Percentiles rank a stretch among this genome's conserved stretches.
phyloP scores from a whole-genome alignment of 1,284 basidiomycete species.

The Apiotrichum gracile region DNA sequence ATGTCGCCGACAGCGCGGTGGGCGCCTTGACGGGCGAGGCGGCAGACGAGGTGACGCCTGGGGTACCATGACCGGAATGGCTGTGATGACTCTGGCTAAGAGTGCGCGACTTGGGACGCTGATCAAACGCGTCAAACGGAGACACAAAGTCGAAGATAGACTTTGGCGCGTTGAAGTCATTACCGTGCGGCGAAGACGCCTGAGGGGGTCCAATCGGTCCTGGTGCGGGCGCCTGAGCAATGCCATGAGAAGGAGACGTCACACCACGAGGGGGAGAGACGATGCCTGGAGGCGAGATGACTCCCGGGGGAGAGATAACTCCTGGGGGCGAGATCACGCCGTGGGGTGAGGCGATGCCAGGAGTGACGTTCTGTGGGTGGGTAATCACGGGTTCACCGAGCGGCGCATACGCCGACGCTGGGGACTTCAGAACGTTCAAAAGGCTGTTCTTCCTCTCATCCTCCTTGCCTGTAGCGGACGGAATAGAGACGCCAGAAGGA shows the following conservation, averaged over 20 bases:
- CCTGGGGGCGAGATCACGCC: background rate
- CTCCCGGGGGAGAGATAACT: background rate
- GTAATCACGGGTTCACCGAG: constrained; percentile 12
- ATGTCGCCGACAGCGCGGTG: background rate
- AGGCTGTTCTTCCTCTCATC: constrained; percentile 8
- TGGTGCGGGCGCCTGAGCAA: background rate
- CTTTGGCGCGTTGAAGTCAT: constrained; percentile 6
- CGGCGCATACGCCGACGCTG: background rate
- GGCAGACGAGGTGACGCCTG: too few species aligned
- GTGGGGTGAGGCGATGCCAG: too few species aligned
- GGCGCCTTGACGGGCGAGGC: too few species aligned
- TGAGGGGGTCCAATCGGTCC: background rate
- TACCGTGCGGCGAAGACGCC: background rate
- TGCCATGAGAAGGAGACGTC: background rate
- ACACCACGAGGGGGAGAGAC: background rate
- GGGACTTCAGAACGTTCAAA: constrained; percentile 11
- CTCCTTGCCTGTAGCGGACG: background rate
- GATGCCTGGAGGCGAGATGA: background rate
- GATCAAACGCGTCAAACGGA: constrained; percentile 42
- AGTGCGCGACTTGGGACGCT: constrained; percentile 11
- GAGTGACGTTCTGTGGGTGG: constrained; percentile 2
- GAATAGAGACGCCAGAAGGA: background rate
- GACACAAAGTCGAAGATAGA: constrained; percentile 42
- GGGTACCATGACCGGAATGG: too few species aligned
- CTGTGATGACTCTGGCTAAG: background rate